Evolutionary conservation across 805 yeast genomes (phyloP), one percentile per base, ranked within the genome.

Genomic region (Yamadazyma phyllophila): DNA sequence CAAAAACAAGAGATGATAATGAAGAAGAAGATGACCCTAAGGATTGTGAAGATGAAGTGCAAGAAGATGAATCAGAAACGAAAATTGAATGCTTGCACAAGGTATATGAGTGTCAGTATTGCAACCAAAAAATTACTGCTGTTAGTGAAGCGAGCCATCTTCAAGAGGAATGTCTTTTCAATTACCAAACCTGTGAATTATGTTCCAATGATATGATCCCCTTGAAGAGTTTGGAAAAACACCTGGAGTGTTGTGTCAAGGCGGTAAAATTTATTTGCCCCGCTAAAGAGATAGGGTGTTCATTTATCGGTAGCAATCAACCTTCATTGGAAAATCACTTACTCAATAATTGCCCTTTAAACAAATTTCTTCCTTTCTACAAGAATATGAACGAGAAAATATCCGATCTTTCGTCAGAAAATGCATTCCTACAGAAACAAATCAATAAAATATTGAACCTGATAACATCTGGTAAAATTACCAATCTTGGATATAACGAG

Each of bases 401-500:
- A 1, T 52, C 53, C 2, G 39, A 39, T 1, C 45, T 76, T 9
- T 43, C 58, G 0, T 47, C 50, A 3, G 79, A 76, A 37, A 78
- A 77, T 50, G 45, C 43, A 4, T 56, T 55, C 43, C 53, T 78
- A 36, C 78, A 72, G 45, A 51, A 62, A 12, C 81, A 77, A 52
- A 59, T 78, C 36, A 67, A 74, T 33, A 66, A 66, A 36, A 67
- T 78, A 3, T 58, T 78, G 48, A 74, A 74, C 52, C 70, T 77
- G 27, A 64, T 77, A 4, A 60, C 72, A 1, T 80, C 73, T 45
- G 83, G 82, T 0, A 75, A 69, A 51, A 59, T 77, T 15, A 71
- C 79, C 1, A 78, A 77, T 51, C 53, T 77, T 15, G 82, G 82
- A 0, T 74, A 73, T 52, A 62, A 67, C 31, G 69, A 74, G 40